Evolutionary conservation across 768 basidiomycete genomes (phyloP), one percentile per base, ranked within the genome.

Genomic region (Suillus bovinus): DNA sequence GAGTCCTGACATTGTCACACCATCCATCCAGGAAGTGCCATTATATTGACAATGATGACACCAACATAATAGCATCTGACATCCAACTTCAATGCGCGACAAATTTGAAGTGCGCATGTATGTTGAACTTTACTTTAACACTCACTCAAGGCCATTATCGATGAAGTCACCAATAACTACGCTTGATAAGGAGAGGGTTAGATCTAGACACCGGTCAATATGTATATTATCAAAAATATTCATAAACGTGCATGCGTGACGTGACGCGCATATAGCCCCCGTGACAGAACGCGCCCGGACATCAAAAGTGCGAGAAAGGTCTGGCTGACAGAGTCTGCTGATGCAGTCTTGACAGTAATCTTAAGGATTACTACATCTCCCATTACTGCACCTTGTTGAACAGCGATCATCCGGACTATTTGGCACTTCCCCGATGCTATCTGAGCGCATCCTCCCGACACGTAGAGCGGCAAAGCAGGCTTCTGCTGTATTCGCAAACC

Each of bases 401-500:
- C n/a, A 13, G 20, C 31, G 3, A 7, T 14, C 31, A 22, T 24
- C 53, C 3, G 22, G 34, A 38, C 22, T 16, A 5, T 24, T 38
- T 55, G 54, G 24, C 29, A 38, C 49, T 14, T 60, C 54, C 17
- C 31, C 53, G 8, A 24, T 60, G n/a, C 46, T 68, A 39, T 64
- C 62, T 1, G 69, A 61, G 11, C 62, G 41, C 9, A 58, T 69
- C 17, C 39, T 70, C 10, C 74, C 77, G 8, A 59, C 66, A 34
- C 78, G 79, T 9, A 71, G 69, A 29, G 76, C 79, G 4, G 78
- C 78, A 0, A 58, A 69, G 54, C 70, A 66, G 24, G 79, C 80
- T 50, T 60, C 67, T 2, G 72, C 68, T 4, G 70, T 64, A 59
- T 70, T 81, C 63, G 67, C 72, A 50, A 71, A 67, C 11, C 78